Percentiles rank a stretch among this genome's conserved stretches.
These are phyloP conservation scores for Podospora pseudoanserina DNA, from an alignment of 495 filamentous ascomycete species.

Conservation along the genomic window DNA sequence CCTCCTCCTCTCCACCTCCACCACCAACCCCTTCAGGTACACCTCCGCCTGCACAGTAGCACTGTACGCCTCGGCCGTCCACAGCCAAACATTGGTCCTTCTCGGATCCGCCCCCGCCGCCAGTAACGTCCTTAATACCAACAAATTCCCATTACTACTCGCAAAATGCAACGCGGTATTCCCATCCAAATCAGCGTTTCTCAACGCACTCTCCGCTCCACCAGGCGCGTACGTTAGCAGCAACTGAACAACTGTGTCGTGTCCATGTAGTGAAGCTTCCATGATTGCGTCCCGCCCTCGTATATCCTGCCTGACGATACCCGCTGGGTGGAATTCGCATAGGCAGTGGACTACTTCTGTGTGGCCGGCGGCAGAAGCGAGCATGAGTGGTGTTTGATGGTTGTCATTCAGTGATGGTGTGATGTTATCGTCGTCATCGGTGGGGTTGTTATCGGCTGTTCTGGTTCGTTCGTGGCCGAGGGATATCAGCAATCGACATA, in stretches of 20 bases:
- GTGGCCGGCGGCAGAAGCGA: slow-evolving; percentile 56
- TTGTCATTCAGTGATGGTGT: slow-evolving; percentile 64
- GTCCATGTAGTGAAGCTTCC: slow-evolving; percentile 52
- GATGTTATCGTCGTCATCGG: slow-evolving; percentile 14
- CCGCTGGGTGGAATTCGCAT: slow-evolving; percentile 37
- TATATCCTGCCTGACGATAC: slow-evolving; percentile 52
- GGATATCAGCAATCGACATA: slow-evolving; percentile 54
- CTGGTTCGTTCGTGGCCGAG: slow-evolving; percentile 50
- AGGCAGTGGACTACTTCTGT: slow-evolving; percentile 60
- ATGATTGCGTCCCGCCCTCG: slow-evolving; percentile 57
- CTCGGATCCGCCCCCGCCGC: slow-evolving; percentile 59
- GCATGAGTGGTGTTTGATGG: slow-evolving; percentile 67
- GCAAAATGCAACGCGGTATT: slow-evolving; percentile 76
- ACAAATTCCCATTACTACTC: slow-evolving; percentile 63
- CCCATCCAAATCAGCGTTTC: slow-evolving; percentile 56
- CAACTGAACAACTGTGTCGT: slow-evolving; percentile 58
- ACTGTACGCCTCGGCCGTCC: slow-evolving; percentile 69
- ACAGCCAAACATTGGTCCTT: slow-evolving; percentile 63
- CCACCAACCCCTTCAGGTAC: slow-evolving; percentile 64
- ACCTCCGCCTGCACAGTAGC: slow-evolving; percentile 71
- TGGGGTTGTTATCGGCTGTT: background rate
- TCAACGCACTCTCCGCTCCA: slow-evolving; percentile 45
- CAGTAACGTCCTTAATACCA: slow-evolving; percentile 67
- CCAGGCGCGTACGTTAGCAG: slow-evolving; percentile 53
- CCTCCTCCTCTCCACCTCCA: slow-evolving; percentile 49